A percentile compares a stretch with the other conserved stretches of the same genome.
These are phyloP conservation scores for Pontederia crassipes DNA, from an alignment of 176 grass and related monocot species.

Conservation along the genomic window DNA sequence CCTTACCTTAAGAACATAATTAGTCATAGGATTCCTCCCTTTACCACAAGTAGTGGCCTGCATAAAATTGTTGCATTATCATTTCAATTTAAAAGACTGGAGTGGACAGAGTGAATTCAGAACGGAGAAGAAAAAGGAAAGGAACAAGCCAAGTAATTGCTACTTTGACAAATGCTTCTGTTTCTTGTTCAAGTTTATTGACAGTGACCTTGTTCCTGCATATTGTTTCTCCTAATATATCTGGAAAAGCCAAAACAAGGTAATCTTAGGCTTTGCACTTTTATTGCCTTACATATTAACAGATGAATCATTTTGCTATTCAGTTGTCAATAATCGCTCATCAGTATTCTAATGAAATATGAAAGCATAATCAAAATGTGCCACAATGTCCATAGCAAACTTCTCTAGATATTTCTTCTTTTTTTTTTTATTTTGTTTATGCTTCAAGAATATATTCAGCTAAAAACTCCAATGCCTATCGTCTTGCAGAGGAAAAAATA, in stretches of 20 bases:
- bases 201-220: slow-evolving; percentile 47
- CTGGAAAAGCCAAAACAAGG: slow-evolving; percentile 13
- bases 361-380: too few species aligned
- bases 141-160: background rate
- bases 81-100: background rate
- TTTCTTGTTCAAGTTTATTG: slow-evolving; percentile 71
- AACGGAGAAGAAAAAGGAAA: background rate
- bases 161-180: slow-evolving; percentile 73
- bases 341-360: too few species aligned
- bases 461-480: background rate
- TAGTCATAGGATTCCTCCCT: slow-evolving; percentile 75
- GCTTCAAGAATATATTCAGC: too few species aligned
- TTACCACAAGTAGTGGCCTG: slow-evolving; percentile 72
- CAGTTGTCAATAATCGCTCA: too few species aligned
- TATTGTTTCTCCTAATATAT: slow-evolving; percentile 73
- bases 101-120: background rate
- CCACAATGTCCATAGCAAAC: too few species aligned
- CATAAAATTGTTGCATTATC: background rate
- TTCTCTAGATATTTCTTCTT: too few species aligned
- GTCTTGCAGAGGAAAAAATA: background rate
- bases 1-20: slow-evolving; percentile 75
- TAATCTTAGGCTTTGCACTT: too few species aligned
- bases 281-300: too few species aligned
- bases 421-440: too few species aligned
- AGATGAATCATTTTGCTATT: too few species aligned